Evolutionary conservation across 1,139 yeast species (phyloP), one percentile per base, ranked within the genome.

Genomic region (Taphrina sp.): DNA sequence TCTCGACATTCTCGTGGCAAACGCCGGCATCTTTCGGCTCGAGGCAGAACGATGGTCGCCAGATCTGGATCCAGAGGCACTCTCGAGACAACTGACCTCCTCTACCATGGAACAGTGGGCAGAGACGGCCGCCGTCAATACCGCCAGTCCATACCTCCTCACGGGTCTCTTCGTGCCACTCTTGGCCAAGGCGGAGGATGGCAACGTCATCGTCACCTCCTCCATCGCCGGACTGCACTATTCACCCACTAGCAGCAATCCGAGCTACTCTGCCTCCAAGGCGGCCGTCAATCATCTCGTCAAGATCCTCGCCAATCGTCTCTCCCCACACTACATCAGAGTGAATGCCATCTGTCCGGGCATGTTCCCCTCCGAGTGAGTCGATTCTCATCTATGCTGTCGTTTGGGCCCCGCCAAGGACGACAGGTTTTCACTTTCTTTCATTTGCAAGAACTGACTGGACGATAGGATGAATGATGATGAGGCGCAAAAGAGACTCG

Each of bases 271-370:
- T 34, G 63, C 57, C 20, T 45, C 61, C 23, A 61, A 61, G 42
- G 63, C 64, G 3, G 63, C 64, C 3, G 52, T 59, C 7, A 59
- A 56, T 22, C 63, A 61, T 23, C 59, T 61, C 34, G 59, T 52
- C 17, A 61, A 61, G 43, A 57, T 61, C 49, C 44, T 61, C 17
- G 61, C 63, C 12, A 47, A 62, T 14, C 58, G 55, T 33, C 46
- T 61, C 29, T 12, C 57, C 28, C 59, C 56, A 19, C 56, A 59
- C 29, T 56, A 61, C 23, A 58, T 61, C 37, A 49, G 64, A 7
- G 60, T 59, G 23, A 61, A 61, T 38, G 39, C 58, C 29, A 42
- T 61, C 41, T 41, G 56, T 3, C 64, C 64, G 3, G 64, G 64
- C 16, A 54, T 61, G 54, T 61, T 49, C 49, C 64, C 64, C 3